phyloP scores from a whole-genome alignment of 345 rosid genomes.

The Salix exigua region DNA sequence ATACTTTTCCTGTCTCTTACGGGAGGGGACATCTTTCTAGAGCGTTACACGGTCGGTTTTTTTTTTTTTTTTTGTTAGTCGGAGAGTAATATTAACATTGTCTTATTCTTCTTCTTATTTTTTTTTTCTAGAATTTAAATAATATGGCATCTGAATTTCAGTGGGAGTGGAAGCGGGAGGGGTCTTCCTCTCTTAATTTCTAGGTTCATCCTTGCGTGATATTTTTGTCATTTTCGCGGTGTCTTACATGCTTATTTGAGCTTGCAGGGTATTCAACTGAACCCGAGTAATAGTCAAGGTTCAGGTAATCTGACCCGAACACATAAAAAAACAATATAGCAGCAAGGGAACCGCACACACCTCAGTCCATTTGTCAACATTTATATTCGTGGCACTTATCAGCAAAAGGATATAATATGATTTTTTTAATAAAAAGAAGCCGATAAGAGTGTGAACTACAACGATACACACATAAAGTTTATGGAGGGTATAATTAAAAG shows the following conservation, averaged over 20 bases:
- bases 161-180: too few relatives aligned
- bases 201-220: too few relatives aligned
- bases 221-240: too few relatives aligned
- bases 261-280: too few relatives aligned
- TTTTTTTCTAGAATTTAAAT: background rate
- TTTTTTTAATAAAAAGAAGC: background rate
- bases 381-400: background rate
- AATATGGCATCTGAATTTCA: background rate
- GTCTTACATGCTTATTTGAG: too few relatives aligned
- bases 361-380: background rate
- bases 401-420: background rate
- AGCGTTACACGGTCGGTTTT: background rate
- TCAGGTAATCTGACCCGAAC: too few relatives aligned
- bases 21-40: constrained; percentile 6
- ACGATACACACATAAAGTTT: background rate
- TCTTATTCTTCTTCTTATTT: background rate
- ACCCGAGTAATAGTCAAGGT: too few relatives aligned
- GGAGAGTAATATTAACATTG: background rate
- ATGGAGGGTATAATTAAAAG: too few relatives aligned
- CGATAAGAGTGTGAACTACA: constrained; percentile 8
- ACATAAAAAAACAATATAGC: background rate
- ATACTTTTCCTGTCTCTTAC: constrained; percentile 5
- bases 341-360: background rate
- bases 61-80: constrained; percentile 3
- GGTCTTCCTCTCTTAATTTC: too few relatives aligned